phyloP scores from a whole-genome alignment of 1,139 yeast genomes.

The Hemisphaericaspora subhashii region DNA sequence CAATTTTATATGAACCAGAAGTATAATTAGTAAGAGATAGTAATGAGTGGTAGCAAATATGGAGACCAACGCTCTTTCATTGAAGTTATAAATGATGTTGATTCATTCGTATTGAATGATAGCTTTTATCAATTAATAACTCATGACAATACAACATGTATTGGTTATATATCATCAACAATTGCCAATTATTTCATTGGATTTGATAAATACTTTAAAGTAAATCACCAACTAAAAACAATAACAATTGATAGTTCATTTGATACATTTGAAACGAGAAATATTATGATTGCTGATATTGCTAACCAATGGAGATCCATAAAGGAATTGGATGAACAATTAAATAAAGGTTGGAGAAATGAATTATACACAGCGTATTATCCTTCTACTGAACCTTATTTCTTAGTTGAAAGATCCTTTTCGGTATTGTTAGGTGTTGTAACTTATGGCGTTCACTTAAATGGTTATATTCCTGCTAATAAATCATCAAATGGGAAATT shows the following conservation, averaged over 20 bases:
- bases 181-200: constrained; percentile 42
- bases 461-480: constrained; percentile 61
- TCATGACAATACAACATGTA: constrained; percentile 45
- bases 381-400: constrained; percentile 55
- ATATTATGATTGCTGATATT: constrained; percentile 41
- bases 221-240: constrained; percentile 26
- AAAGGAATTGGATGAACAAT: constrained; percentile 40
- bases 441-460: constrained; percentile 87
- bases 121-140: constrained; percentile 40
- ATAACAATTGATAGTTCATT: constrained; percentile 39
- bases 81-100: constrained; percentile 41
- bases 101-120: constrained; percentile 40
- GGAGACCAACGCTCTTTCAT: constrained; percentile 16
- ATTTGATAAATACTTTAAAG: constrained; percentile 26
- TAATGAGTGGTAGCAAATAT: constrained; percentile 3
- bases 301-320: constrained; percentile 44
- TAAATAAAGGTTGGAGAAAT: constrained; percentile 77
- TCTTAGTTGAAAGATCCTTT: constrained; percentile 75
- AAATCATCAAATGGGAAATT: constrained; percentile 40
- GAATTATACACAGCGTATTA: constrained; percentile 76
- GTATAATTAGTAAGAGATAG: too few species aligned
- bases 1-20: too few species aligned
- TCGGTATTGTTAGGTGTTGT: constrained; percentile 81
- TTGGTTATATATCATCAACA: constrained; percentile 55
- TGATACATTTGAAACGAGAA: constrained; percentile 50